Evolutionary conservation across 306 rosid genomes (phyloP).

Genomic region (Comarum palustre): DNA sequence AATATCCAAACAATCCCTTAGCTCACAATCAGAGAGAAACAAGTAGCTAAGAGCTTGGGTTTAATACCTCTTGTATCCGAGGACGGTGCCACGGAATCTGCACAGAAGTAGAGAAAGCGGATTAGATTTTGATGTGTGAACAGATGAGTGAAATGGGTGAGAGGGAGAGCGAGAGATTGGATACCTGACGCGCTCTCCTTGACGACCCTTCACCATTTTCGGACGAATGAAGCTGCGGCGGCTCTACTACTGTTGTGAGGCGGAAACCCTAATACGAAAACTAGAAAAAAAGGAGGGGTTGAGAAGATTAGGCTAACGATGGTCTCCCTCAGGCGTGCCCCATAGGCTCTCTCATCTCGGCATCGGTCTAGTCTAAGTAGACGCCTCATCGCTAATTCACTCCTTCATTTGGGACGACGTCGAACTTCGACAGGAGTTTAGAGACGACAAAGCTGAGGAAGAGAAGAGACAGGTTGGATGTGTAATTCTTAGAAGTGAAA

Average conservation of each 20-base stretch:
- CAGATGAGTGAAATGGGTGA: too few species aligned
- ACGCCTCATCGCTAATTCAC: too few species aligned
- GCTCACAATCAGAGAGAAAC: too few species aligned
- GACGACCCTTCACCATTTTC: slow-evolving; percentile 72
- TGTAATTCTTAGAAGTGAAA: too few species aligned
- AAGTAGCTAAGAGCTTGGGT: not conserved
- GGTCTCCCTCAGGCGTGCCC: too few species aligned
- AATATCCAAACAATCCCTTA: not conserved
- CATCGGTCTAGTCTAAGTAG: too few species aligned
- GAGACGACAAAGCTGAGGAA: too few species aligned
- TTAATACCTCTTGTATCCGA: slow-evolving; percentile 76
- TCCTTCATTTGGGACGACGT: too few species aligned
- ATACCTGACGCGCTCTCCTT: slow-evolving; percentile 79
- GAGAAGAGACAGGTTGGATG: too few species aligned
- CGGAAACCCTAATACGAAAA: slow-evolving; percentile 25
- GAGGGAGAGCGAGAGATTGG: not conserved
- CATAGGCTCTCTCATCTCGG: too few species aligned
- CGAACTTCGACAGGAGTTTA: too few species aligned
- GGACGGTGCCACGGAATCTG: slow-evolving; percentile 76
- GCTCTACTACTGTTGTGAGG: not conserved
- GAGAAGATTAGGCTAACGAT: not conserved
- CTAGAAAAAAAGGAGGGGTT: not conserved
- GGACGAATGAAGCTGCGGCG: not conserved
- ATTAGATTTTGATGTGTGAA: not conserved
- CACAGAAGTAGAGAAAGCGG: not conserved